phyloP scores from a whole-genome alignment of 768 basidiomycete genomes.

The Tylopilus sp. region DNA sequence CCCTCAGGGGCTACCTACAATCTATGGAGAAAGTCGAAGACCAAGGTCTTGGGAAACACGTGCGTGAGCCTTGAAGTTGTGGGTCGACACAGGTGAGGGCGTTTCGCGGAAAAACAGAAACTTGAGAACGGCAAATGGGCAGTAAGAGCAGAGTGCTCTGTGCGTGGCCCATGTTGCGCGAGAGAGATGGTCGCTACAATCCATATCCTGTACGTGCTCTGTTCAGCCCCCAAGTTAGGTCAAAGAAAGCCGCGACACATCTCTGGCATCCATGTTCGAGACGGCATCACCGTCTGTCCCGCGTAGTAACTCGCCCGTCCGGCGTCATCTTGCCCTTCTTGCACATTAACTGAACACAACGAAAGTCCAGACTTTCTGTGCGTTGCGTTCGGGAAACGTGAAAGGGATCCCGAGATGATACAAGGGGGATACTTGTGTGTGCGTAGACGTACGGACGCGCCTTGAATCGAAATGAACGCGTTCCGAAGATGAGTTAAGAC shows the following conservation, averaged over 20 bases:
- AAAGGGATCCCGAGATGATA: conserved; percentile 51
- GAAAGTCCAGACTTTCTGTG: conserved; percentile 28
- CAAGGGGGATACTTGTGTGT: conserved; percentile 48
- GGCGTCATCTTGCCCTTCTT: conserved; percentile 46
- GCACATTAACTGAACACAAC: conserved; percentile 18
- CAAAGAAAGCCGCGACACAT: conserved; percentile 44
- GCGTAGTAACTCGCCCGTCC: conserved; percentile 43
- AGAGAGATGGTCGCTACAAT: conserved; percentile 2
- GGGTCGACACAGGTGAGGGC: conserved; percentile 20
- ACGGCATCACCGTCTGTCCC: conserved; percentile 8
- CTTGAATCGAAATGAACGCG: conserved; percentile 32
- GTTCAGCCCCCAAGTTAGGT: conserved; percentile 34
- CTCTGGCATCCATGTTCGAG: conserved; percentile 37
- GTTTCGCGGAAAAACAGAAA: conserved; percentile 6
- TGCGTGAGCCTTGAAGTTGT: conserved; percentile 36
- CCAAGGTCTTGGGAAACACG: conserved; percentile 40
- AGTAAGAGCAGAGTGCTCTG: conserved; percentile 28
- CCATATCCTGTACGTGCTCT: conserved; percentile 35
- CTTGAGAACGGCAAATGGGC: conserved; percentile 31
- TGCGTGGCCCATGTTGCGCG: conserved; percentile 32
- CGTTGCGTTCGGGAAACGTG: conserved; percentile 16
- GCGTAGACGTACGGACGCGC: conserved; percentile 12
- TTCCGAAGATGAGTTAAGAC: conserved; percentile 53
- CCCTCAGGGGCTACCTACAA: conserved; percentile 13
- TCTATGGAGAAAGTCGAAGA: conserved; percentile 40